Percentiles rank a stretch among this genome's conserved stretches.
Conservation (phyloP, 352 stramenopile species). For the Globisporangium heterothallicum region DNA sequence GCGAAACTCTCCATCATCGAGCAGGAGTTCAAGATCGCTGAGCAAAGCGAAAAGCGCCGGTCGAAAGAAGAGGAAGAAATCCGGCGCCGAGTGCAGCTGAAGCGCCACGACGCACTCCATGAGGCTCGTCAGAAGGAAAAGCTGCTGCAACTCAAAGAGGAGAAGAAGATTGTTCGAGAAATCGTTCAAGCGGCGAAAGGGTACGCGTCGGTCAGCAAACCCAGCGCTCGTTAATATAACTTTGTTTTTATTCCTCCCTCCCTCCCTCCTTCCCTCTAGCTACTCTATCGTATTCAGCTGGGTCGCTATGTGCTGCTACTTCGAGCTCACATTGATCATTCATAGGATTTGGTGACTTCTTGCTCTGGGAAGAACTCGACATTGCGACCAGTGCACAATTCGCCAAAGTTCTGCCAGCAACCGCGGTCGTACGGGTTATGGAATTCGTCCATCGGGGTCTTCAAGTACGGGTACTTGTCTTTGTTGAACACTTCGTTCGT, state of each 20-base stretch:
- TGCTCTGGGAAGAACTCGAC: constrained; percentile 1
- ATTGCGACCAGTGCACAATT: constrained; percentile 32
- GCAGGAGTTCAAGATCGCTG: constrained; percentile 87
- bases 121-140: constrained; percentile 77
- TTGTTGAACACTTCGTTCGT: constrained; percentile 89
- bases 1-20: constrained; percentile 89
- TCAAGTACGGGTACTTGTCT: constrained; percentile 84
- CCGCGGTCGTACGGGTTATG: constrained; percentile 73
- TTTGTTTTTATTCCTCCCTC: constrained; percentile 1
- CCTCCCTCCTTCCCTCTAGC: constrained; percentile 1
- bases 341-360: background rate
- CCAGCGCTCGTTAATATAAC: constrained; percentile 11
- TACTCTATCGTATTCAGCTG: constrained; percentile 3
- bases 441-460: constrained; percentile 74
- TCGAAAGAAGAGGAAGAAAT: constrained; percentile 86
- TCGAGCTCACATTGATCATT: background rate
- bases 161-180: constrained; percentile 82
- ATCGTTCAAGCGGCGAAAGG: constrained; percentile 78
- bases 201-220: constrained; percentile 40
- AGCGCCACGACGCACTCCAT: constrained; percentile 65
- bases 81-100: constrained; percentile 82
- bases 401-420: constrained; percentile 46
- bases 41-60: constrained; percentile 65
- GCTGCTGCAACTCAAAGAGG: constrained; percentile 83
- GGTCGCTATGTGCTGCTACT: no score